These are phyloP conservation scores for Candida tammaniensis DNA, from an alignment of 805 yeast species.

Conservation along the genomic window DNA sequence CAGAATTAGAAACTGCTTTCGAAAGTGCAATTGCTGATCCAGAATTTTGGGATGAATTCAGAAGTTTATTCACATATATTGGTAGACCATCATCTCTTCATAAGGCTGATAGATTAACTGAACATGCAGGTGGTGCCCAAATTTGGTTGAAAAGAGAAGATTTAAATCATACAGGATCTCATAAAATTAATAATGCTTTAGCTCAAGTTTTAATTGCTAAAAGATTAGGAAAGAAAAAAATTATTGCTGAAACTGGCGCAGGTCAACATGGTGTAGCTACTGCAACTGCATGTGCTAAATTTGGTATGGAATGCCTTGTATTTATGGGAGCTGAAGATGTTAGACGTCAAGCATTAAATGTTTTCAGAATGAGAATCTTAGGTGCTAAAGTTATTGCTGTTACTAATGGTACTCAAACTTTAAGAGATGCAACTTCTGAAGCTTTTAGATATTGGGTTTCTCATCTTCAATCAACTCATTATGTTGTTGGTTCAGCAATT, in stretches of 20 bases:
- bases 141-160: conserved; percentile 99
- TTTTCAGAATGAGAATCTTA: conserved; percentile 92
- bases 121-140: conserved; percentile 84
- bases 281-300: conserved; percentile 88
- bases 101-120: conserved; percentile 84
- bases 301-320: conserved; percentile 90
- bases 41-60: conserved; percentile 89
- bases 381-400: conserved; percentile 97
- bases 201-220: conserved; percentile 80
- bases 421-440: conserved; percentile 97
- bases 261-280: conserved; percentile 95
- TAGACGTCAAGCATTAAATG: conserved; percentile 96
- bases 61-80: conserved; percentile 80
- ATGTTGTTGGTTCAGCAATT: conserved; percentile 96
- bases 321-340: conserved; percentile 99
- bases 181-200: conserved; percentile 79
- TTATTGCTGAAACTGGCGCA: conserved; percentile 90
- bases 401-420: conserved; percentile 89
- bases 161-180: conserved; percentile 85
- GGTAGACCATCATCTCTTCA: conserved; percentile 96
- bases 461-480: conserved; percentile 80
- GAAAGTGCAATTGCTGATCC: conserved; percentile 88
- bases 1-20: conserved; percentile 85
- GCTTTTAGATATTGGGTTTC: conserved; percentile 97
- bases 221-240: conserved; percentile 71